Conservation (phyloP, 139 green algal species). For the Chlorella sp. region DNA sequence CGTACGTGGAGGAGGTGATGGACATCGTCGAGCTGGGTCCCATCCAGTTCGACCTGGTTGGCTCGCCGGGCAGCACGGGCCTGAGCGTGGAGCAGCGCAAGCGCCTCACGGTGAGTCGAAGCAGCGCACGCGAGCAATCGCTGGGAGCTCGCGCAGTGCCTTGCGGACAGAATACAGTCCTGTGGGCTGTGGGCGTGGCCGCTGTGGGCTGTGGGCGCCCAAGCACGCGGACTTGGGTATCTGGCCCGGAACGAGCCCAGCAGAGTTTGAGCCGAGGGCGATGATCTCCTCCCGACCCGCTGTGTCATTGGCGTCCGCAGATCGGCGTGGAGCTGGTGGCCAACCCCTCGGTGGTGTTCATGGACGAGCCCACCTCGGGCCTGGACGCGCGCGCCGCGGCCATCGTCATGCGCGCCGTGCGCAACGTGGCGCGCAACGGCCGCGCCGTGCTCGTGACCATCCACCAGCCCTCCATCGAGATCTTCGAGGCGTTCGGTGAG, state of each 20-base stretch:
- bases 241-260: no score
- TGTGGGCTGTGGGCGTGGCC: no score
- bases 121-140: no score
- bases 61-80: conserved; percentile 2
- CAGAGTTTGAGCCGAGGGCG: no score
- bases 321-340: conserved; percentile 89
- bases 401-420: conserved; percentile 75
- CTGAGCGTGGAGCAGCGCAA: conserved; percentile 17
- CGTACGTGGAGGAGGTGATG: conserved; percentile 55
- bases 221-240: no score
- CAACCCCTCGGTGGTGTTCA: conserved; percentile 52
- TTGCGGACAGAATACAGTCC: no score
- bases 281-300: no score
- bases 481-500: conserved; percentile 63
- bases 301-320: conserved; percentile 82
- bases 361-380: conserved; percentile 54
- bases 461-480: conserved; percentile 77
- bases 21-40: conserved; percentile 66
- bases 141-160: no score
- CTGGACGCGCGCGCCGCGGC: conserved; percentile 75
- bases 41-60: conserved; percentile 43
- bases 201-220: no score
- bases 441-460: conserved; percentile 87
- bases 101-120: not conserved
- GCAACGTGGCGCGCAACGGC: conserved; percentile 65